Conservation (phyloP, 306 rosid species). For the Dryas alaskensis region DNA sequence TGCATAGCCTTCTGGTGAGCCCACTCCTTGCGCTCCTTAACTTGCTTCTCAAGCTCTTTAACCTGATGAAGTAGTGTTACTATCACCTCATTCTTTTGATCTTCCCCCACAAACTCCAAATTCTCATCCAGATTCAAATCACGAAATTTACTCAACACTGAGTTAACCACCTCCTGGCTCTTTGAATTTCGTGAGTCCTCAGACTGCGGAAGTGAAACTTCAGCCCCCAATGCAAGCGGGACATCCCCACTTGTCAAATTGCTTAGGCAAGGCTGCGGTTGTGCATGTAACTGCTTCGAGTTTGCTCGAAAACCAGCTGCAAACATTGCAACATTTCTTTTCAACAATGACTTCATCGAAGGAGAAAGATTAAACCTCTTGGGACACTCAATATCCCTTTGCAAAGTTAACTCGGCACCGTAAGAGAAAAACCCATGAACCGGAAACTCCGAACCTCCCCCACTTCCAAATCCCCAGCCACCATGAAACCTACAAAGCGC, state of each 20-base stretch:
- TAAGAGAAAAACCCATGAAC: constrained; percentile 48
- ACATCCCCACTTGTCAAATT: constrained; percentile 40
- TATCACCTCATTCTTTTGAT: constrained; percentile 86
- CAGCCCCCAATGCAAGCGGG: constrained; percentile 41
- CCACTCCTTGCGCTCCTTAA: constrained; percentile 85
- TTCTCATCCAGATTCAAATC: constrained; percentile 86
- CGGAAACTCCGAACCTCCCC: constrained; percentile 57
- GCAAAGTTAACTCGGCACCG: constrained; percentile 53
- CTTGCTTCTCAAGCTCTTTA: constrained; percentile 87
- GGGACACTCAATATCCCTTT: constrained; percentile 79
- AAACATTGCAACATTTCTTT: constrained; percentile 81
- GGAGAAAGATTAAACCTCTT: constrained; percentile 92
- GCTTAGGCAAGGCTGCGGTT: constrained; percentile 29
- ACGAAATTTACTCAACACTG: constrained; percentile 74
- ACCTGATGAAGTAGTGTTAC: constrained; percentile 69
- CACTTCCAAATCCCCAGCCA: constrained; percentile 90
- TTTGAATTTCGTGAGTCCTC: constrained; percentile 48
- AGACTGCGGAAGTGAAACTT: constrained; percentile 39
- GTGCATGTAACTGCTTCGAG: constrained; percentile 53
- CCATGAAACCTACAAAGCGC: constrained; percentile 80
- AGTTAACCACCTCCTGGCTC: constrained; percentile 68
- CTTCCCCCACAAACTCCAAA: constrained; percentile 71
- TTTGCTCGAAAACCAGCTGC: constrained; percentile 97
- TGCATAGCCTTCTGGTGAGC: constrained; percentile 96
- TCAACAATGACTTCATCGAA: constrained; percentile 72